These are phyloP conservation scores for Talaromyces thailandensis DNA, from an alignment of 495 filamentous ascomycete species.

Conservation along the genomic window DNA sequence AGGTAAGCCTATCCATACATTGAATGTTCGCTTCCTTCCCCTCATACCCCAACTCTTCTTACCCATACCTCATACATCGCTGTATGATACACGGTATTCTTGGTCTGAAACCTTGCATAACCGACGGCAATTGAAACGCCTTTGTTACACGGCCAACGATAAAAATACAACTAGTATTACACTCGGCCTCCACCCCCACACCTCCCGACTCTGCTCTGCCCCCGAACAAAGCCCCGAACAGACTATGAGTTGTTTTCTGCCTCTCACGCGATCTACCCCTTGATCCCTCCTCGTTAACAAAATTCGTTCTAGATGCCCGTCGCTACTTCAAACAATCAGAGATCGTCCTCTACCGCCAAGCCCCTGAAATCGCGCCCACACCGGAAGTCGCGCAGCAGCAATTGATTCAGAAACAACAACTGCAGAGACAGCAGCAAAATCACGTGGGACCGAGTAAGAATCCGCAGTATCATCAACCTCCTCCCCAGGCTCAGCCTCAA, in stretches of 20 bases:
- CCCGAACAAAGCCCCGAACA: not conserved
- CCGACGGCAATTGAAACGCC: slow-evolving; percentile 30
- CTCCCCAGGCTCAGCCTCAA: slow-evolving; percentile 8
- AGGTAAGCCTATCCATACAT: slow-evolving; percentile 41
- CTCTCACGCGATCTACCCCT: not conserved
- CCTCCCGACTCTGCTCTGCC: not conserved
- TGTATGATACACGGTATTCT: not conserved
- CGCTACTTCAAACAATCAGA: slow-evolving; percentile 99
- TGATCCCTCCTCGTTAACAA: not conserved
- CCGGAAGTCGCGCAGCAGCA: slow-evolving; percentile 39
- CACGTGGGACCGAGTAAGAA: slow-evolving; percentile 33
- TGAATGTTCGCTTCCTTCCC: not conserved
- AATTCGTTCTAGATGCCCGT: slow-evolving; percentile 59
- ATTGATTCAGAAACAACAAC: slow-evolving; percentile 34
- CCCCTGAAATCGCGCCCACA: slow-evolving; percentile 54
- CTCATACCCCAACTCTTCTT: not conserved
- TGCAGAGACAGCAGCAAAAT: slow-evolving; percentile 25
- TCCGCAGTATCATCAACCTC: slow-evolving; percentile 10
- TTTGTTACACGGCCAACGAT: not conserved
- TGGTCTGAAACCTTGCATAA: slow-evolving; percentile 16
- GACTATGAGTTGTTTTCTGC: not conserved
- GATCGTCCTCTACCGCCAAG: slow-evolving; percentile 94
- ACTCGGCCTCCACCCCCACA: not conserved
- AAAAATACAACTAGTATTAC: not conserved
- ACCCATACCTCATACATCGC: not conserved